These are phyloP conservation scores for Colletotrichum higginsianum DNA, from an alignment of 2,329 filamentous ascomycete genomes.

Conservation along the genomic window DNA sequence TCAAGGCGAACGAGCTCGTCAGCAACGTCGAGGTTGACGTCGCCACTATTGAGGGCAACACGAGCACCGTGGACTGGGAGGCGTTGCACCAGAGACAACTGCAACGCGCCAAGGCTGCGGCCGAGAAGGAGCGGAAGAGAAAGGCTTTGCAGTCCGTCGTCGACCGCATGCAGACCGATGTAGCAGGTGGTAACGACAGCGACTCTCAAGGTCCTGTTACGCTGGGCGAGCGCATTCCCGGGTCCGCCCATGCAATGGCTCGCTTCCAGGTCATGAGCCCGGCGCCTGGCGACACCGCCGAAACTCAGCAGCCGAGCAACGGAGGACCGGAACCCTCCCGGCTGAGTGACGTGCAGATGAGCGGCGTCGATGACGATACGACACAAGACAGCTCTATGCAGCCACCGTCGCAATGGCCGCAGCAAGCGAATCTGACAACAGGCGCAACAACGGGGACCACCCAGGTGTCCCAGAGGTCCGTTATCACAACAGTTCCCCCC, in stretches of 20 bases:
- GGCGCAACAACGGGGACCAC: slow-evolving; percentile 63
- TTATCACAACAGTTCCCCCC: slow-evolving; percentile 69
- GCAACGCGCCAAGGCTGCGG: slow-evolving; percentile 72
- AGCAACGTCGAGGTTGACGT: slow-evolving; percentile 97
- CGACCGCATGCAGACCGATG: slow-evolving; percentile 66
- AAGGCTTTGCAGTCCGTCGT: slow-evolving; percentile 71
- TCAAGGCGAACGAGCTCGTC: slow-evolving; percentile 92
- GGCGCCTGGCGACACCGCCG: slow-evolving; percentile 70
- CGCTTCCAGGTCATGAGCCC: slow-evolving; percentile 71
- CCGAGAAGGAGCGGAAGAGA: slow-evolving; percentile 75
- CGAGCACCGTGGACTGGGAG: slow-evolving; percentile 83
- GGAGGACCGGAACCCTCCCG: slow-evolving; percentile 67
- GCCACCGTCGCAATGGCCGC: slow-evolving; percentile 57
- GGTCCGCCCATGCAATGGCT: slow-evolving; percentile 62
- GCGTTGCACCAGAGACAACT: slow-evolving; percentile 82
- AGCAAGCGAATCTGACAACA: slow-evolving; percentile 55
- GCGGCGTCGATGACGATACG: slow-evolving; percentile 64
- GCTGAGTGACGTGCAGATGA: slow-evolving; percentile 74
- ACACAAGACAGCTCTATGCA: slow-evolving; percentile 65
- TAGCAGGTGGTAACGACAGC: slow-evolving; percentile 65
- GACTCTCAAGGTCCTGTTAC: slow-evolving; percentile 71
- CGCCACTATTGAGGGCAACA: slow-evolving; percentile 78
- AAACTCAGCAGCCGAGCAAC: slow-evolving; percentile 65
- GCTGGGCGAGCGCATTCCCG: slow-evolving; percentile 76
- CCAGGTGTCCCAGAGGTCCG: slow-evolving; percentile 76